A percentile compares a stretch with the other conserved stretches of the same genome.
These are phyloP conservation scores for Grosmannia penicillata DNA, from an alignment of 2,329 filamentous ascomycete genomes.

Conservation along the genomic window DNA sequence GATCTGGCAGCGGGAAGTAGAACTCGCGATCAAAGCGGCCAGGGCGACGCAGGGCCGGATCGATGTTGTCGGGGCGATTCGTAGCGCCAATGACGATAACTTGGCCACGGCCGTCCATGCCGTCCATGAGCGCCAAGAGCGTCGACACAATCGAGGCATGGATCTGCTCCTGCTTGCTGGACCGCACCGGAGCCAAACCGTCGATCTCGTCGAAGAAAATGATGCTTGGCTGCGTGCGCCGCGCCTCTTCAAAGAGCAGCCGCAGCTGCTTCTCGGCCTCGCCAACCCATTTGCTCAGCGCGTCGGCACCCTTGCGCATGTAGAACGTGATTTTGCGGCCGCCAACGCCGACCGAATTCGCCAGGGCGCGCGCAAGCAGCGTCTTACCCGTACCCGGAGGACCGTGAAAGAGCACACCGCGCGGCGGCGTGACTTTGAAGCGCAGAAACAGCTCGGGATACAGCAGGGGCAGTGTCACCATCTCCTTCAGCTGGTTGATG, in stretches of 20 bases:
- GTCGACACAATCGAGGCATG: conserved; percentile 96
- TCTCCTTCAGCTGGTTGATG: conserved; percentile 95
- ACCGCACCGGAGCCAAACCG: conserved; percentile 85
- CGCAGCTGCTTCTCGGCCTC: conserved; percentile 93
- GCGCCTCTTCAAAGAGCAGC: conserved; percentile 85
- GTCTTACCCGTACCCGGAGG: conserved; percentile 97
- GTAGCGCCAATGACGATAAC: conserved; percentile 99
- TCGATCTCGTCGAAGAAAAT: conserved; percentile 99
- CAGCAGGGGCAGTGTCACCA: conserved; percentile 86
- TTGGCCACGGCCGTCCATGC: conserved; percentile 95
- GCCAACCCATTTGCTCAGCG: conserved; percentile 96
- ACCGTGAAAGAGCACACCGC: conserved; percentile 91
- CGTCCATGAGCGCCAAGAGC: conserved; percentile 87
- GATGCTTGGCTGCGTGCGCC: conserved; percentile 92
- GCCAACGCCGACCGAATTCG: conserved; percentile 76
- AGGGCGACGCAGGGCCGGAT: conserved; percentile 84
- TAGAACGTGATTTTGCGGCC: conserved; percentile 96
- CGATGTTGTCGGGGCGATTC: conserved; percentile 90
- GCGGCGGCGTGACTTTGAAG: conserved; percentile 85
- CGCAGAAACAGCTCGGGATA: conserved; percentile 89
- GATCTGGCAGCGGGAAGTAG: conserved; percentile 85
- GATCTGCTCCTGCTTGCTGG: conserved; percentile 97
- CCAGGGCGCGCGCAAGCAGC: conserved; percentile 80
- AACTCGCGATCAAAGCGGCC: conserved; percentile 96
- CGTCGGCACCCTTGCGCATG: conserved; percentile 97